phyloP scores from a whole-genome alignment of 768 basidiomycete genomes.

The Phaffia australis region DNA sequence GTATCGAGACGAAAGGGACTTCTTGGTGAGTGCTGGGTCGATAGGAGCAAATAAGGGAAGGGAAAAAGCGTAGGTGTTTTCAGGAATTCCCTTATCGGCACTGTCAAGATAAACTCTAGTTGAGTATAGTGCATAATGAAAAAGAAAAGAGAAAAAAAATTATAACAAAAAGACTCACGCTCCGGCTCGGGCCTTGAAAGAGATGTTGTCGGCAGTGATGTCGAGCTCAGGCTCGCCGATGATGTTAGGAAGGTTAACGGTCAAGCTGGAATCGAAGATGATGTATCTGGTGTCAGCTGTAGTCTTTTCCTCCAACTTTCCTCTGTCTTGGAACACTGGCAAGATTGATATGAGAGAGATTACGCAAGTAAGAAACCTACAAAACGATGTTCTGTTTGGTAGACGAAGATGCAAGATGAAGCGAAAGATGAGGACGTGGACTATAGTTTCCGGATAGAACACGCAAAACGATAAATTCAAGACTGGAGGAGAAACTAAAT shows the following conservation, averaged over 20 bases:
- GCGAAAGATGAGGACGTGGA: background rate
- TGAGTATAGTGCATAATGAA: background rate
- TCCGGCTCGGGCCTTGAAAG: constrained; percentile 38
- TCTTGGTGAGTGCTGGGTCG: constrained; percentile 41
- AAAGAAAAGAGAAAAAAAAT: background rate
- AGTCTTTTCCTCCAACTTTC: background rate
- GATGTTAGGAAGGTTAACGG: constrained; percentile 27
- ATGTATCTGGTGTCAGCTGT: background rate
- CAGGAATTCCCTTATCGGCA: constrained; percentile 40
- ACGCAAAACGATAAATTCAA: background rate
- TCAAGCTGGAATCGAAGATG: constrained; percentile 14
- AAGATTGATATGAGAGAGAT: constrained; percentile 33
- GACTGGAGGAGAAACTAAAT: background rate
- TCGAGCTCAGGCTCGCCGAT: constrained; percentile 36
- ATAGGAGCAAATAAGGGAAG: constrained; percentile 54
- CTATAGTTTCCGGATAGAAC: background rate
- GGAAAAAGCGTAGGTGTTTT: constrained; percentile 61
- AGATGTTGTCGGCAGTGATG: constrained; percentile 36
- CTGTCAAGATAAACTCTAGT: constrained; percentile 27
- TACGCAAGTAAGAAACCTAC: background rate
- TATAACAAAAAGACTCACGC: constrained; percentile 29
- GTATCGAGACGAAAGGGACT: constrained; percentile 56
- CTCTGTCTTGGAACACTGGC: constrained; percentile 23
- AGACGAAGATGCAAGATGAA: background rate
- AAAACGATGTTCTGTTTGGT: constrained; percentile 69